Evolutionary conservation across 257 asterid species (phyloP).

Genomic region (Rhazya stricta): DNA sequence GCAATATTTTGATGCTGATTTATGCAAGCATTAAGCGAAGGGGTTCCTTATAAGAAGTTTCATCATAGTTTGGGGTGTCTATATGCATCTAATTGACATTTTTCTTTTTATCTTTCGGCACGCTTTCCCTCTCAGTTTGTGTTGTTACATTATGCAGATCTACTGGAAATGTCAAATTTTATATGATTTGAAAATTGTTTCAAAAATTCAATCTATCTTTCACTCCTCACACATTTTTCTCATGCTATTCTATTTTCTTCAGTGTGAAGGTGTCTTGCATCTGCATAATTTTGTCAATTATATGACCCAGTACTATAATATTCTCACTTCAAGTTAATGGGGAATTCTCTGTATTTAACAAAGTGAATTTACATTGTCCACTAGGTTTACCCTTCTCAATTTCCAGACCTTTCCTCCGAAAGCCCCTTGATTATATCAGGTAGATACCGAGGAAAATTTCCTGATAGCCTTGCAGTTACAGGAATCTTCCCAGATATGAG

Average conservation of each 20-base stretch:
- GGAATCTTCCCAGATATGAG: conserved; percentile 61
- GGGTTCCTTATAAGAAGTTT: neutral
- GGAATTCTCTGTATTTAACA: neutral
- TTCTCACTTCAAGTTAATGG: neutral
- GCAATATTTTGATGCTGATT: neutral
- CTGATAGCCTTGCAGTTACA: conserved; percentile 47
- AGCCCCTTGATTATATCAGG: conserved; percentile 78
- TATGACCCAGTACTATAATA: neutral
- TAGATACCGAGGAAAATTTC: conserved; percentile 78
- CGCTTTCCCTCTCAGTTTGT: neutral
- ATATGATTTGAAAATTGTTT: neutral
- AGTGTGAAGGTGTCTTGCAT: conserved; percentile 2
- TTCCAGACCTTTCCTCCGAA: conserved; percentile 78
- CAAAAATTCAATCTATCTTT: neutral
- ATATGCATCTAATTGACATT: neutral
- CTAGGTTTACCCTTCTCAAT: conserved; percentile 77
- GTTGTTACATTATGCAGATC: neutral
- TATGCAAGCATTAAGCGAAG: neutral
- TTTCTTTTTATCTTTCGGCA: neutral
- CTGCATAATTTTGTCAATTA: neutral
- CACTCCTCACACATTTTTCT: neutral
- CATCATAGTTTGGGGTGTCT: neutral
- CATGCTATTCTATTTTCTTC: neutral
- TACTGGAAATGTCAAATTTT: neutral
- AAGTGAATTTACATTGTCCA: neutral